Conservation (phyloP, 371 early-diverging fungal genomes). For the Mucor irregularis region DNA sequence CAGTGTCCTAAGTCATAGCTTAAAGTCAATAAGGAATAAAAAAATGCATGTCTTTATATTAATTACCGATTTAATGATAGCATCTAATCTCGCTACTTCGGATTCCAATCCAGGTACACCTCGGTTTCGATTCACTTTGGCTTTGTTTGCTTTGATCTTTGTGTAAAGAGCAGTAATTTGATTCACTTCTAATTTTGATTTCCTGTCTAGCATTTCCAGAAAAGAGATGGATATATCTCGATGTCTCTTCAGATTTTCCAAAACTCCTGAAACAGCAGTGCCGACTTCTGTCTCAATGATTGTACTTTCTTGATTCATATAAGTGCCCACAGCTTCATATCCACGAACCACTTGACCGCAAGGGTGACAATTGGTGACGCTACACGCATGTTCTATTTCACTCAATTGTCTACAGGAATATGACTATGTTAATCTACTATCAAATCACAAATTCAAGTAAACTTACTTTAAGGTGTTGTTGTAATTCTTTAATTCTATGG, state of each 20-base stretch:
- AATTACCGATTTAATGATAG: slow-evolving; percentile 26
- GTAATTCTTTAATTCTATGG: slow-evolving; percentile 46
- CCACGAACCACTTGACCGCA: slow-evolving; percentile 55
- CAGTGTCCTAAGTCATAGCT: slow-evolving; percentile 38
- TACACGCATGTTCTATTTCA: slow-evolving; percentile 53
- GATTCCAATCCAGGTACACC: slow-evolving; percentile 52
- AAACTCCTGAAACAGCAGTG: slow-evolving; percentile 29
- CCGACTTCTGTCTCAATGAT: slow-evolving; percentile 32
- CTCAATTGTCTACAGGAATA: slow-evolving; percentile 30
- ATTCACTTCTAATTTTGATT: slow-evolving; percentile 25
- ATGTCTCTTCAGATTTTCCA: slow-evolving; percentile 69
- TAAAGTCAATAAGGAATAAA: neutral
- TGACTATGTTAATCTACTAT: too few species aligned
- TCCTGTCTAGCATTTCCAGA: slow-evolving; percentile 30
- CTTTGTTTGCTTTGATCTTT: slow-evolving; percentile 33
- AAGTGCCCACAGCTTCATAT: slow-evolving; percentile 47
- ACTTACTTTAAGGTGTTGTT: slow-evolving; percentile 52
- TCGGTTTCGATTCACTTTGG: slow-evolving; percentile 46
- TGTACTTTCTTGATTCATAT: slow-evolving; percentile 40
- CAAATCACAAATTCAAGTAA: too few species aligned
- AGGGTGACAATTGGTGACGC: slow-evolving; percentile 48
- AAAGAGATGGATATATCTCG: slow-evolving; percentile 56
- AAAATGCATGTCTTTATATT: neutral
- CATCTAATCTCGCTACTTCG: slow-evolving; percentile 47
- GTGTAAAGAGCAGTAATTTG: slow-evolving; percentile 38